Evolutionary conservation across 192 early-diverging fungal genomes (phyloP).

Genomic region (Coemansia sp.): DNA sequence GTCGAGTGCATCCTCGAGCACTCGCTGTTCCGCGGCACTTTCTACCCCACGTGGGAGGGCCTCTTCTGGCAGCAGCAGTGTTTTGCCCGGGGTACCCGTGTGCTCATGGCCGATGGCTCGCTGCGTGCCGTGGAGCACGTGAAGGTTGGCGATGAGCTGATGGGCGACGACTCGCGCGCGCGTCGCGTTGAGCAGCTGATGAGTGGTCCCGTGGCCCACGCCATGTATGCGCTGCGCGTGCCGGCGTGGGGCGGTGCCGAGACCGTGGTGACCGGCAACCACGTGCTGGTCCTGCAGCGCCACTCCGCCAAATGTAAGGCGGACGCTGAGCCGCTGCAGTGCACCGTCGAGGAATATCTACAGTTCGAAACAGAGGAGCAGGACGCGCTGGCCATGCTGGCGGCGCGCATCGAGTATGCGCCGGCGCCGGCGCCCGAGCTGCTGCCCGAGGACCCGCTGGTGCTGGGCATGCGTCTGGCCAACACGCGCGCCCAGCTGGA

Average conservation of each 20-base stretch:
- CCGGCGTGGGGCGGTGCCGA: constrained; percentile 14
- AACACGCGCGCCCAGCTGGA: neutral
- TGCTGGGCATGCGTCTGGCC: constrained; percentile 11
- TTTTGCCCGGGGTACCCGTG: constrained; percentile 35
- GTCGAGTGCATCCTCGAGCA: constrained; percentile 99
- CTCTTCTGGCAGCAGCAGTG: constrained; percentile 92
- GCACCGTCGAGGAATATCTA: constrained; percentile 24
- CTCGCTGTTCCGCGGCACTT: constrained; percentile 97
- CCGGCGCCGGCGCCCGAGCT: neutral
- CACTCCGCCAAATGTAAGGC: no score
- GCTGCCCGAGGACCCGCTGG: constrained; percentile 16
- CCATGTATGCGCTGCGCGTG: constrained; percentile 23
- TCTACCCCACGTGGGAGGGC: constrained; percentile 98
- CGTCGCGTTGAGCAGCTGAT: constrained; percentile 35
- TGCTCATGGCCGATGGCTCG: constrained; percentile 37
- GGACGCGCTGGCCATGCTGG: constrained; percentile 13
- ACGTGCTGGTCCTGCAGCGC: constrained; percentile 24
- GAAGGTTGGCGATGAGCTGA: constrained; percentile 32
- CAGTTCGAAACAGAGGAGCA: constrained; percentile 1
- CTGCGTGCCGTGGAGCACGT: constrained; percentile 34
- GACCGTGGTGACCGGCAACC: constrained; percentile 37
- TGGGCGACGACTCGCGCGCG: constrained; percentile 54
- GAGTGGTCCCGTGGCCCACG: constrained; percentile 19
- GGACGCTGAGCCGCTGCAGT: constrained; percentile 2
- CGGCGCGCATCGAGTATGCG: constrained; percentile 14